Conservation (phyloP, 306 rosid genomes). For the Mimosa bimucronata region DNA sequence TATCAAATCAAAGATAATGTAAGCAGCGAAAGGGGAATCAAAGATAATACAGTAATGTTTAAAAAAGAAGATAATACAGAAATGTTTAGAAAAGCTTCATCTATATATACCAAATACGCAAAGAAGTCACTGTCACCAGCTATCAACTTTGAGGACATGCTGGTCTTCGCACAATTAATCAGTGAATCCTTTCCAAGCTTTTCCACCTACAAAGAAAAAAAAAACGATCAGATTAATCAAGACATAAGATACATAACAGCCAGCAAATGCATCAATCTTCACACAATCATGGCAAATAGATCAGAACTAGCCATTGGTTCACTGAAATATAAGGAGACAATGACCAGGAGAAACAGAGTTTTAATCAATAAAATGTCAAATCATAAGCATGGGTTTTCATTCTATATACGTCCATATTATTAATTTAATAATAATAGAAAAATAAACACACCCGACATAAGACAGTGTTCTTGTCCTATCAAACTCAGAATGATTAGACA, state of each 20-base stretch:
- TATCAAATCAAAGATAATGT: not conserved
- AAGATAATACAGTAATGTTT: constrained; percentile 11
- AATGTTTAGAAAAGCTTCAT: not conserved
- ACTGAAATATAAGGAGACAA: not conserved
- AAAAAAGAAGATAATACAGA: constrained; percentile 12
- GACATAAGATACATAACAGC: constrained; percentile 4
- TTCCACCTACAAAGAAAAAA: constrained; percentile 68
- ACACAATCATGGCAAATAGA: not conserved
- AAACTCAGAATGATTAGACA: not conserved
- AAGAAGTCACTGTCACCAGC: constrained; percentile 93
- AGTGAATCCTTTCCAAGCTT: constrained; percentile 91
- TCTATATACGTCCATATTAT: not conserved
- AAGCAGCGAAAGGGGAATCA: too few species aligned
- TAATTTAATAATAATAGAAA: not conserved
- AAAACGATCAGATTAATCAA: constrained; percentile 25
- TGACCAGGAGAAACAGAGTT: constrained; percentile 4
- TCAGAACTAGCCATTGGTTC: not conserved
- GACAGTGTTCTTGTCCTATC: not conserved
- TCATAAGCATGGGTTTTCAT: not conserved
- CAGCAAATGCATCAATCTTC: constrained; percentile 16
- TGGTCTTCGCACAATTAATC: constrained; percentile 92
- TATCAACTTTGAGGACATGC: constrained; percentile 99
- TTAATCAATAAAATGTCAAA: constrained; percentile 12
- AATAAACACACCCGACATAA: not conserved
- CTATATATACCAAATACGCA: constrained; percentile 76